These are phyloP conservation scores for Avicennia marina DNA, from an alignment of 257 asterid genomes.

Conservation along the genomic window DNA sequence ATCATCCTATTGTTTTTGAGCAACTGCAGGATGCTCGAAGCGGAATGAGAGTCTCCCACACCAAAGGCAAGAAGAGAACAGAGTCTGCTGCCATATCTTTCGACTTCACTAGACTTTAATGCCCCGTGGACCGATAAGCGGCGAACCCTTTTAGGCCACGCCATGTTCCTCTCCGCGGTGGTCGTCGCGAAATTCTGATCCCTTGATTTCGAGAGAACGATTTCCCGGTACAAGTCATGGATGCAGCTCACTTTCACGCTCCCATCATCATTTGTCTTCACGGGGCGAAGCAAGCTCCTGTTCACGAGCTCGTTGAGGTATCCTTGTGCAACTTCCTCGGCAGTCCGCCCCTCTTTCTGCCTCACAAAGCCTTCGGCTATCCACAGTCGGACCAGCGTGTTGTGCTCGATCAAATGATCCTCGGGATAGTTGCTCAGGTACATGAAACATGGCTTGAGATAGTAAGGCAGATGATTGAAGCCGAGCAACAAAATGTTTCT, in stretches of 20 bases:
- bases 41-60: conserved; percentile 10
- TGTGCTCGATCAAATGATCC: conserved; percentile 24
- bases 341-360: conserved; percentile 24
- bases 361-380: conserved; percentile 32
- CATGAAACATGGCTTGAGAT: conserved; percentile 31
- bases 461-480: conserved; percentile 32
- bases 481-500: conserved; percentile 26
- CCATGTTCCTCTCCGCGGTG: conserved; percentile 9
- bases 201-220: conserved; percentile 27
- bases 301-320: conserved; percentile 39
- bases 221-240: conserved; percentile 30
- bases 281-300: conserved; percentile 29
- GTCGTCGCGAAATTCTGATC: conserved; percentile 20
- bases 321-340: conserved; percentile 37
- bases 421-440: conserved; percentile 34
- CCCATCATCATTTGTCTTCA: conserved; percentile 26
- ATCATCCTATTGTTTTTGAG: conserved; percentile 19
- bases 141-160: conserved; percentile 25
- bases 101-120: neutral
- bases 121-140: conserved; percentile 28
- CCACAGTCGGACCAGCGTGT: conserved; percentile 27
- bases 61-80: conserved; percentile 25
- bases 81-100: conserved; percentile 18
- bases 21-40: conserved; percentile 17
- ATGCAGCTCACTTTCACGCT: conserved; percentile 25